Conservation (phyloP, 1,284 basidiomycete species). For the Singerocomus inundabilis region DNA sequence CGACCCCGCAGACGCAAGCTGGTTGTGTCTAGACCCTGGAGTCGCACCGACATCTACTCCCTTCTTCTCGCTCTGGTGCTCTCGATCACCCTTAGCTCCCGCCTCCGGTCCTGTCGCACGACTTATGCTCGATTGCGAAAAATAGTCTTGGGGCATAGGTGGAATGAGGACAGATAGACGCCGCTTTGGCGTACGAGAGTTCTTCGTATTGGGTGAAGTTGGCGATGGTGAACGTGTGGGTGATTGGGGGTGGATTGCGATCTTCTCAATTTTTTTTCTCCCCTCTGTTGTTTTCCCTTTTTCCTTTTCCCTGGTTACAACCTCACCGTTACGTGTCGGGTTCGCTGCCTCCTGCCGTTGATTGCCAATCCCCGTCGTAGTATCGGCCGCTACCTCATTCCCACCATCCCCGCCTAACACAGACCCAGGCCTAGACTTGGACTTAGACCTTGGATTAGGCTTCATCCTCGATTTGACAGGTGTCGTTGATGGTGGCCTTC, state of each 20-base stretch:
- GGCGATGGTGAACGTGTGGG: conserved; percentile 11
- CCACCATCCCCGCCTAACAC: background rate
- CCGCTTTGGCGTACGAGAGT: conserved; percentile 13
- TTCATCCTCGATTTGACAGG: conserved; percentile 34
- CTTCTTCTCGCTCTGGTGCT: background rate
- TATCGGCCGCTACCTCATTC: conserved; percentile 1
- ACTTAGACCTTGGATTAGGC: conserved; percentile 17
- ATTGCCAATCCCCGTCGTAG: background rate
- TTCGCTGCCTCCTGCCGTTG: background rate
- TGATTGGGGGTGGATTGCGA: conserved; percentile 1
- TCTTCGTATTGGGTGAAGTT: conserved; percentile 4
- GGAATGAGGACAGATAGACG: conserved; percentile 32
- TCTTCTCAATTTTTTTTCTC: background rate
- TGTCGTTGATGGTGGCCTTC: conserved; percentile 13
- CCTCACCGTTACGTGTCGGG: background rate
- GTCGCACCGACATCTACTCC: background rate
- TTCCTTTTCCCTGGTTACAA: background rate
- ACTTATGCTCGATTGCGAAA: conserved; percentile 19
- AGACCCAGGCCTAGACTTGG: conserved; percentile 1
- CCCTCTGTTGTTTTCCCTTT: background rate
- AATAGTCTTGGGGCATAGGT: conserved; percentile 26
- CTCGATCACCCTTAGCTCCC: background rate
- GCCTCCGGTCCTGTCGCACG: background rate
- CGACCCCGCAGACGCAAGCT: conserved; percentile 11
- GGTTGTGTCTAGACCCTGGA: background rate